phyloP scores from a whole-genome alignment of 768 basidiomycete species.

The Gloeopeniophorella convolvens region DNA sequence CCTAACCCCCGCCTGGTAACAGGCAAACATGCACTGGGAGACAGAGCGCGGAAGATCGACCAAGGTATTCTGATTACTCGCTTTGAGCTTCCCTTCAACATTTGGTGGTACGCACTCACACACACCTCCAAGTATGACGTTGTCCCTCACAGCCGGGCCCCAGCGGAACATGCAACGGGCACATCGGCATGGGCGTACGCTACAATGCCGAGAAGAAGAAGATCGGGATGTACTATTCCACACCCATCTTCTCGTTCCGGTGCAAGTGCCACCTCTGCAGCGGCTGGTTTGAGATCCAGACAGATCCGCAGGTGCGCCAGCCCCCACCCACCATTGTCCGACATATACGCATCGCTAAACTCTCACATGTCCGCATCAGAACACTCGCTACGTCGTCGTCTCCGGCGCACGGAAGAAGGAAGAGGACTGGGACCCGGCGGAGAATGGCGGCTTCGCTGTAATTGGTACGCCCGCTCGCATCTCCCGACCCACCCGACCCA shows the following conservation, averaged over 20 bases:
- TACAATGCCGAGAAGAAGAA: conserved; percentile 99
- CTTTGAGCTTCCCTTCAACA: conserved; percentile 95
- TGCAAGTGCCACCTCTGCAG: conserved; percentile 97
- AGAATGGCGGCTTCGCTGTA: conserved; percentile 88
- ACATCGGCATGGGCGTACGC: conserved; percentile 98
- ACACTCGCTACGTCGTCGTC: conserved; percentile 88
- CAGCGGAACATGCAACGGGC: conserved; percentile 91
- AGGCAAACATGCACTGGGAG: conserved; percentile 94
- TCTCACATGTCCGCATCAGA: conserved; percentile 40
- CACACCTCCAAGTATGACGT: neutral
- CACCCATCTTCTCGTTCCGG: conserved; percentile 89
- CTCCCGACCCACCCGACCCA: neutral
- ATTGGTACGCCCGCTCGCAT: conserved; percentile 52
- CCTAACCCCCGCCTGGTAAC: conserved; percentile 5
- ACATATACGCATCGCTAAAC: neutral
- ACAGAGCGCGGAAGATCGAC: conserved; percentile 91
- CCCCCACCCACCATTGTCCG: neutral
- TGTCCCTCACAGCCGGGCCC: conserved; percentile 1
- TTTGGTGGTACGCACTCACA: conserved; percentile 71
- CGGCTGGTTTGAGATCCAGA: conserved; percentile 97
- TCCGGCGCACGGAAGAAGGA: conserved; percentile 93
- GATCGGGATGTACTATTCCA: conserved; percentile 90
- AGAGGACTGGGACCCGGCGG: conserved; percentile 95
- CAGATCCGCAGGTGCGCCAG: conserved; percentile 80
- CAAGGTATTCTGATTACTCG: conserved; percentile 93